phyloP scores from a whole-genome alignment of 139 green algal species.

The Coelastrella sp. region DNA sequence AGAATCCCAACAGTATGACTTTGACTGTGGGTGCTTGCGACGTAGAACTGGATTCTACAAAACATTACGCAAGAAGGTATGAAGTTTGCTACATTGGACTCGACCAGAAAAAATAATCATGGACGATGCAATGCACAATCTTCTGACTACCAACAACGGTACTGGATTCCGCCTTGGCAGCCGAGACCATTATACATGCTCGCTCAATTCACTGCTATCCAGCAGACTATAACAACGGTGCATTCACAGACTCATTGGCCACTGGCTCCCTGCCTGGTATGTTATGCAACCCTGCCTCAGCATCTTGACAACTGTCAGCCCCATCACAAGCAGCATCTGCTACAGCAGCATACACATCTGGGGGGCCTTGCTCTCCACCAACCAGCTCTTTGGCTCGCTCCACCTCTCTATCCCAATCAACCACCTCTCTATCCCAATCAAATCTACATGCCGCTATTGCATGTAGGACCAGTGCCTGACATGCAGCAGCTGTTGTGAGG shows the following conservation, averaged over 20 bases:
- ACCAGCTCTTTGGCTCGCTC: neutral
- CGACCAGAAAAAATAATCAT: neutral
- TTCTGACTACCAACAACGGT: neutral
- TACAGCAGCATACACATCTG: too few relatives aligned
- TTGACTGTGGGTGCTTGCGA: too few relatives aligned
- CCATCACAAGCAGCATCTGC: too few relatives aligned
- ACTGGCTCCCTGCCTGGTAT: too few relatives aligned
- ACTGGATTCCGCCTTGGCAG: too few relatives aligned
- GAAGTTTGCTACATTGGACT: neutral
- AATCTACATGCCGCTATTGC: neutral
- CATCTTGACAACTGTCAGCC: too few relatives aligned
- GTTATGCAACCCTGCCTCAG: too few relatives aligned
- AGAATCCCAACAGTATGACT: too few relatives aligned
- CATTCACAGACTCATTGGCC: too few relatives aligned
- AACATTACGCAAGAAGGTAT: neutral
- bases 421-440: conserved; percentile 20
- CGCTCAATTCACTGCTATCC: too few relatives aligned
- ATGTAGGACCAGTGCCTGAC: conserved; percentile 24
- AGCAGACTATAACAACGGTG: too few relatives aligned
- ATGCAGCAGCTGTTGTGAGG: neutral
- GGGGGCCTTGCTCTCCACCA: neutral
- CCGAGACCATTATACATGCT: too few relatives aligned
- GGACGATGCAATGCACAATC: neutral
- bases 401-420: conserved; percentile 29
- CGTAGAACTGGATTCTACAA: neutral